Percentiles rank a stretch among this genome's conserved stretches.
phyloP scores from a whole-genome alignment of 208 protist species.

The Borovskyia barvae region DNA sequence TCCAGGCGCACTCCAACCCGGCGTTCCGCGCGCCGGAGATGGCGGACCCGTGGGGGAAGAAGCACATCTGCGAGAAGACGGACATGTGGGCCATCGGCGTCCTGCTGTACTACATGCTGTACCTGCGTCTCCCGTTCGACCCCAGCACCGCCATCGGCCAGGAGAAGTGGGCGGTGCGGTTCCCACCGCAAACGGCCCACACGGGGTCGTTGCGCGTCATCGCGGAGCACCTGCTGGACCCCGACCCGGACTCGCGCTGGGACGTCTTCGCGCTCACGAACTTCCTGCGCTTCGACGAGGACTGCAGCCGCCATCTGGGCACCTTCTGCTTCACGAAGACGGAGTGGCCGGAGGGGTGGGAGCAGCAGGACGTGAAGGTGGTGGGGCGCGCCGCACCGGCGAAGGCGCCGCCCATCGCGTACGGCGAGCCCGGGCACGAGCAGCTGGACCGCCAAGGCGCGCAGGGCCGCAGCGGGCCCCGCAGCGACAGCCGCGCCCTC shows the following conservation, averaged over 20 bases:
- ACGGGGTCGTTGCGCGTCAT: slow-evolving; percentile 63
- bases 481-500: neutral
- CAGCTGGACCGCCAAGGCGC: slow-evolving; percentile 17
- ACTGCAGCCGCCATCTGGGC: slow-evolving; percentile 74
- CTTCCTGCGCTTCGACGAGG: slow-evolving; percentile 85
- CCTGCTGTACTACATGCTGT: slow-evolving; percentile 95
- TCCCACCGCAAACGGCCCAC: slow-evolving; percentile 49
- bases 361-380: slow-evolving; percentile 87
- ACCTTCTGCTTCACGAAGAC: slow-evolving; percentile 82
- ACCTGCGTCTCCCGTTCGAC: slow-evolving; percentile 90
- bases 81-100: slow-evolving; percentile 97
- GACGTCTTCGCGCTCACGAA: slow-evolving; percentile 85
- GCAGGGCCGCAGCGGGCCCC: neutral
- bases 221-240: slow-evolving; percentile 77
- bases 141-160: slow-evolving; percentile 66
- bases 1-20: slow-evolving; percentile 89
- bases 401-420: slow-evolving; percentile 57
- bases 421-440: slow-evolving; percentile 41
- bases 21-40: slow-evolving; percentile 95
- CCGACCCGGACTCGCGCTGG: slow-evolving; percentile 75
- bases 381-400: slow-evolving; percentile 49
- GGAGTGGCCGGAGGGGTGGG: slow-evolving; percentile 87
- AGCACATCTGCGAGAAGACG: slow-evolving; percentile 90
- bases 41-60: slow-evolving; percentile 89
- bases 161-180: slow-evolving; percentile 50